Conservation (phyloP, 164 flowering plant genomes). For the Stephania cephalantha region DNA sequence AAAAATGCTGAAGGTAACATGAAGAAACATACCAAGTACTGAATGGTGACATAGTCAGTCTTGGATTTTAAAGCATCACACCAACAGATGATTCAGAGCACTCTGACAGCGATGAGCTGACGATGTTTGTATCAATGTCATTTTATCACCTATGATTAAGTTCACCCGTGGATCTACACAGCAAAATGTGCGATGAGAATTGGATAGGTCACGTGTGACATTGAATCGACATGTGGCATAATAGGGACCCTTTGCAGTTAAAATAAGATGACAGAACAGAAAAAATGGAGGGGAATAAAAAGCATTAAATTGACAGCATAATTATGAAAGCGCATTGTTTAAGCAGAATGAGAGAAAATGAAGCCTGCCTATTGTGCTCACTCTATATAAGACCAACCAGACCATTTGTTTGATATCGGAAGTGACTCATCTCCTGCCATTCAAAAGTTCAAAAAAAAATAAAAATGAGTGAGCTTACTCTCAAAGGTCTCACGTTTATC, state of each 20-base stretch:
- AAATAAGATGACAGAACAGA: neutral
- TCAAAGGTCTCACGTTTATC: slow-evolving; percentile 46
- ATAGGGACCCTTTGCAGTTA: slow-evolving; percentile 2
- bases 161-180: neutral
- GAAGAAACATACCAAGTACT: too few relatives aligned
- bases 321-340: slow-evolving; percentile 14
- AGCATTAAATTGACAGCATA: slow-evolving; percentile 17
- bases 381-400: slow-evolving; percentile 42
- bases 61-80: too few relatives aligned
- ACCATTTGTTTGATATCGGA: slow-evolving; percentile 16
- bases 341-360: slow-evolving; percentile 6
- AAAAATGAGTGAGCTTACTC: slow-evolving; percentile 34
- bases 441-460: neutral
- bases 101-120: too few relatives aligned
- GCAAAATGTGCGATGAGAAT: neutral
- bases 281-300: slow-evolving; percentile 23
- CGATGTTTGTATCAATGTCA: too few relatives aligned
- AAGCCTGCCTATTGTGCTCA: slow-evolving; percentile 11
- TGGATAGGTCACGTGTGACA: neutral
- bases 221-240: slow-evolving; percentile 4
- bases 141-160: neutral
- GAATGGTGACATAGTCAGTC: too few relatives aligned
- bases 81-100: too few relatives aligned
- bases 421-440: slow-evolving; percentile 2
- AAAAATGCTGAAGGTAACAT: too few relatives aligned